phyloP scores from a whole-genome alignment of 768 basidiomycete genomes.

The Boletales sp. region DNA sequence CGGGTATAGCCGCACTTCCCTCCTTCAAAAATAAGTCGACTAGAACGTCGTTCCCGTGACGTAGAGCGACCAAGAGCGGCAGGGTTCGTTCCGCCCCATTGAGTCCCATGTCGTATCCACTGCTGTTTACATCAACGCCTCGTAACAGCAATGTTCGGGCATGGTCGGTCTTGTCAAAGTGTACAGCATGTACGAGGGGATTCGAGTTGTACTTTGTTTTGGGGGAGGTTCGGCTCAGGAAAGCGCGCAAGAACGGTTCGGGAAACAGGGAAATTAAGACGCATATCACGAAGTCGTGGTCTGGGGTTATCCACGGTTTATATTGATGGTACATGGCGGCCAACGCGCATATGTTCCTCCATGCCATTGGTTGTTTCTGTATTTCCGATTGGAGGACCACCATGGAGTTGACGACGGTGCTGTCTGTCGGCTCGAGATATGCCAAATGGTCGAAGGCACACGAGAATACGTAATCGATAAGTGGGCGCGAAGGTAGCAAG shows the following conservation, averaged over 20 bases:
- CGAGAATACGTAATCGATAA: neutral
- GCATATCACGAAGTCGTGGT: neutral
- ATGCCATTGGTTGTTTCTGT: neutral
- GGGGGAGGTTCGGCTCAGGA: neutral
- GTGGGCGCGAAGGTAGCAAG: neutral
- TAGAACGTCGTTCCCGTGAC: neutral
- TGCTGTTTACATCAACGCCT: neutral
- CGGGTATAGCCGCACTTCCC: neutral
- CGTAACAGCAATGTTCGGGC: neutral
- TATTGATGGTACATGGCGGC: neutral
- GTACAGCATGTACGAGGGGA: neutral
- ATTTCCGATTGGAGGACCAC: neutral
- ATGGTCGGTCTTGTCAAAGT: neutral
- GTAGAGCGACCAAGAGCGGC: neutral
- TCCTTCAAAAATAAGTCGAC: neutral
- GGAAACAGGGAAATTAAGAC: neutral
- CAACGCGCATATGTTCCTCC: neutral
- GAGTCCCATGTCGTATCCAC: neutral
- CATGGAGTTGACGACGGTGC: neutral
- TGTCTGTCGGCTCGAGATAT: neutral
- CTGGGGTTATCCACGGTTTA: neutral
- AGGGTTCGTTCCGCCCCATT: neutral
- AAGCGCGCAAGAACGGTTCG: neutral
- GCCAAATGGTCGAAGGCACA: neutral
- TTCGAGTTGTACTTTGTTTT: neutral